Evolutionary conservation across 306 rosid genomes (phyloP).

Genomic region (Cyamopsis tetragonoloba): DNA sequence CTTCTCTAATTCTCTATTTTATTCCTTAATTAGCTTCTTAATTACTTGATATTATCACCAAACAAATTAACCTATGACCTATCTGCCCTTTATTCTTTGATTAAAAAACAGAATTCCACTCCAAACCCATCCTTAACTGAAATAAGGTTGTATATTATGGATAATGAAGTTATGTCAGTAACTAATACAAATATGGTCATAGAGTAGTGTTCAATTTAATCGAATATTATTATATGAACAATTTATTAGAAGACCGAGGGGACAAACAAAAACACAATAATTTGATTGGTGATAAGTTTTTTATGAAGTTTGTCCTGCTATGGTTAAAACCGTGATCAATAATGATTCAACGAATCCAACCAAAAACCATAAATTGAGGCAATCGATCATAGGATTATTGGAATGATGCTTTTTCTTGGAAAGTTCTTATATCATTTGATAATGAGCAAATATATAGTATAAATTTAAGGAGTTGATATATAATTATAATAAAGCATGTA

Average conservation of each 20-base stretch:
- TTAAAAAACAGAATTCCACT: neutral
- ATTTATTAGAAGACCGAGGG: constrained; percentile 1
- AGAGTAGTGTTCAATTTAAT: neutral
- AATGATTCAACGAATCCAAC: constrained; percentile 29
- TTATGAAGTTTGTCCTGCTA: neutral
- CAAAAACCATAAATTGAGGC: neutral
- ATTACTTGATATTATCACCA: neutral
- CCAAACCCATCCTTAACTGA: neutral
- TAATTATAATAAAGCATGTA: neutral
- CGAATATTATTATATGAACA: neutral
- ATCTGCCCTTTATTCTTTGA: neutral
- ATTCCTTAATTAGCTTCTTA: constrained; percentile 5
- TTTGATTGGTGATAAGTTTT: neutral
- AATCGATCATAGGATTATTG: neutral
- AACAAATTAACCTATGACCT: neutral
- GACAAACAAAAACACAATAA: constrained; percentile 16
- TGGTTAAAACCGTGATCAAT: constrained; percentile 8
- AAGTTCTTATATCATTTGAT: constrained; percentile 15
- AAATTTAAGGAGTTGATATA: neutral
- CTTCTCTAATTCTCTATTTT: constrained; percentile 17
- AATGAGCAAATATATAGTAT: neutral
- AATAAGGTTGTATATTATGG: neutral
- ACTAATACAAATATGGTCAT: neutral
- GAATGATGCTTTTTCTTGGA: constrained; percentile 27
- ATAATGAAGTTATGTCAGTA: neutral